Conservation (phyloP, 2,329 filamentous ascomycete genomes). For the Aspergillus novoparasiticus region DNA sequence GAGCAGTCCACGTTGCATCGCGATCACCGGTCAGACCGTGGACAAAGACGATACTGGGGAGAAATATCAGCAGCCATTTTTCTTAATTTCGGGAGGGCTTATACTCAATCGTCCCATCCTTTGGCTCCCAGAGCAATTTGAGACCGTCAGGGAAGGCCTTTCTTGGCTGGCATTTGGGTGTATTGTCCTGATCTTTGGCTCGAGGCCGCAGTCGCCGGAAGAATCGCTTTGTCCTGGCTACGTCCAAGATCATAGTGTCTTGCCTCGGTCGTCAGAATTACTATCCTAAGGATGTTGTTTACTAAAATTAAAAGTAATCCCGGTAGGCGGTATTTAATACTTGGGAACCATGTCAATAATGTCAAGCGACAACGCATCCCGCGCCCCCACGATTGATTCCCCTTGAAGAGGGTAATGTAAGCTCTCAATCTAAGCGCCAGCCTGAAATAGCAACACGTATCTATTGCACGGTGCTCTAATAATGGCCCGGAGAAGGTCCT, state of each 20-base stretch:
- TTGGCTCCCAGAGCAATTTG: neutral
- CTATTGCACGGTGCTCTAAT: neutral
- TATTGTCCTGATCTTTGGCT: neutral
- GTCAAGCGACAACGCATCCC: neutral
- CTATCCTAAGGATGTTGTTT: neutral
- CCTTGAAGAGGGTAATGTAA: neutral
- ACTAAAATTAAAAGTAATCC: neutral
- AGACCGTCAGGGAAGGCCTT: neutral
- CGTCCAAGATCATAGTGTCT: neutral
- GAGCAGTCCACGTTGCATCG: slow-evolving; percentile 20
- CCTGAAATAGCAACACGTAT: neutral
- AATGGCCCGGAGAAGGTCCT: neutral
- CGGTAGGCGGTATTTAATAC: neutral
- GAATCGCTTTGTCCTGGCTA: neutral
- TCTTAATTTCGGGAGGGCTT: neutral
- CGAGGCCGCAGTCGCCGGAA: neutral
- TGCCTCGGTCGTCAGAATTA: neutral
- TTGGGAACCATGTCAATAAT: neutral
- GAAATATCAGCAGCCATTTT: neutral
- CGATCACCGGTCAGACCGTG: slow-evolving; percentile 24
- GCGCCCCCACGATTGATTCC: neutral
- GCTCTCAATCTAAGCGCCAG: neutral
- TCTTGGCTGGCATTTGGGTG: neutral
- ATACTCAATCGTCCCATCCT: neutral
- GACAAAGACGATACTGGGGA: slow-evolving; percentile 8